Base-by-base conservation (phyloP, 495 filamentous ascomycete species). In the Daldinia vernicosa region DNA sequence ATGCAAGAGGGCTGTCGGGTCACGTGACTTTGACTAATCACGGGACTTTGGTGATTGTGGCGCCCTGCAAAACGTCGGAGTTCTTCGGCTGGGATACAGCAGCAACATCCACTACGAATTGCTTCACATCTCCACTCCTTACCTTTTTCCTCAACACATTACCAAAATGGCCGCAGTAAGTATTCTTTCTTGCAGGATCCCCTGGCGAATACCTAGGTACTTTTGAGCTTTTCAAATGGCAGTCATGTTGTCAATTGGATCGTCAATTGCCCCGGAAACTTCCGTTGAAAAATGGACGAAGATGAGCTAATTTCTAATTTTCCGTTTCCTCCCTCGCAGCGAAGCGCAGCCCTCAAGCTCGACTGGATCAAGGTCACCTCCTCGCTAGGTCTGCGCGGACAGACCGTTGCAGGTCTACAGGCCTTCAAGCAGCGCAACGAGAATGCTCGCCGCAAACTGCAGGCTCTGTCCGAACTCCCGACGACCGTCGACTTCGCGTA, bases 351-450 rank as follows among this genome's bases (percentile, higher is more conserved):
- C 84, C 89, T 95, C 83, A 99, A 97, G 89, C 89, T 99, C 88
- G 95, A 99, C 89, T 99, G 96, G 96, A 86, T 85, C 83, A 93
- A 93, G 84, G 88, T 98, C 78, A 89, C 89, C 81, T 89, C 86
- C 80, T 94, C 93, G 76, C 93, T 99, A 77, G 95, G 95, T 77
- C 92, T 99, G 81, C 93, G 92, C 84, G 96, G 96, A 78, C 91
- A 92, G 83, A 99, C 96, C 71, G 93, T 91, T 65, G 82, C 90
- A 71, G 90, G 94, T 60, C 92, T 99, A 57, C 89, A 93, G 79
- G 84, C 92, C 73, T 99, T 99, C 91, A 99, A 99, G 87, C 95
- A 97, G 89, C 95, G 96, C 83, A 98, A 98, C 86, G 96, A 99
- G 74, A 94, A 98, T 77, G 94, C 92, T 79, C 95, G 95, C 84